Evolutionary conservation across 805 yeast genomes (phyloP).

Genomic region (Kodamaea kakaduensis): DNA sequence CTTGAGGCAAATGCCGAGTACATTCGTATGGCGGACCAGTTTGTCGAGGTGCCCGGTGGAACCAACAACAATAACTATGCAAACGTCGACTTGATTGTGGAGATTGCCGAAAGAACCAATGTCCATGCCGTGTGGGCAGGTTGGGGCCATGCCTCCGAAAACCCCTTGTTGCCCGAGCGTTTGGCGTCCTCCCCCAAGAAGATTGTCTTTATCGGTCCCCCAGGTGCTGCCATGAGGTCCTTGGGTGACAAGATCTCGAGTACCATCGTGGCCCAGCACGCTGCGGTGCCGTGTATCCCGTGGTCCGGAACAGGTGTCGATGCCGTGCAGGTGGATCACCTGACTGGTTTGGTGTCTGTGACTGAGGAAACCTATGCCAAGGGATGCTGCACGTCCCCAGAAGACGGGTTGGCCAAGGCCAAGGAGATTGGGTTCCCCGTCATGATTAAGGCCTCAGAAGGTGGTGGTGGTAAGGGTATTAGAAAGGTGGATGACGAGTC

Average conservation of each 20-base stretch:
- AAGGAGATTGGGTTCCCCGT: constrained; percentile 92
- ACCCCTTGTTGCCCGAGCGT: constrained; percentile 89
- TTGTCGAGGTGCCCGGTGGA: constrained; percentile 98
- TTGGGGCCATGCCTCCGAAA: constrained; percentile 99
- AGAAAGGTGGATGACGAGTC: constrained; percentile 87
- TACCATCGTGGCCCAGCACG: constrained; percentile 98
- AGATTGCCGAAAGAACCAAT: constrained; percentile 91
- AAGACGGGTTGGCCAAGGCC: constrained; percentile 86
- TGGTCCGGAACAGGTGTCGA: constrained; percentile 99
- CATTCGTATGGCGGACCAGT: constrained; percentile 98
- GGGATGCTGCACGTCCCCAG: constrained; percentile 85
- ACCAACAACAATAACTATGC: constrained; percentile 98
- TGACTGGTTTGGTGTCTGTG: constrained; percentile 82
- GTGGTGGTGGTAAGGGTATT: constrained; percentile 99
- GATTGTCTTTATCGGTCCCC: constrained; percentile 96
- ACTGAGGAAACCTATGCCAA: constrained; percentile 75
- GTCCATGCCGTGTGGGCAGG: constrained; percentile 99
- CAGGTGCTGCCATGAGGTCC: constrained; percentile 99
- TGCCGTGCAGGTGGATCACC: constrained; percentile 63
- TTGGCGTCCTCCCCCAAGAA: constrained; percentile 89
- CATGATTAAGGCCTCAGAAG: constrained; percentile 99
- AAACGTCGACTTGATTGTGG: constrained; percentile 95
- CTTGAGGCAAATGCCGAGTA: constrained; percentile 95
- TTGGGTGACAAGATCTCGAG: constrained; percentile 97
- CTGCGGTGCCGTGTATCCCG: constrained; percentile 96